phyloP scores from a whole-genome alignment of 2,329 filamentous ascomycete species.

The Huntiella decipiens region DNA sequence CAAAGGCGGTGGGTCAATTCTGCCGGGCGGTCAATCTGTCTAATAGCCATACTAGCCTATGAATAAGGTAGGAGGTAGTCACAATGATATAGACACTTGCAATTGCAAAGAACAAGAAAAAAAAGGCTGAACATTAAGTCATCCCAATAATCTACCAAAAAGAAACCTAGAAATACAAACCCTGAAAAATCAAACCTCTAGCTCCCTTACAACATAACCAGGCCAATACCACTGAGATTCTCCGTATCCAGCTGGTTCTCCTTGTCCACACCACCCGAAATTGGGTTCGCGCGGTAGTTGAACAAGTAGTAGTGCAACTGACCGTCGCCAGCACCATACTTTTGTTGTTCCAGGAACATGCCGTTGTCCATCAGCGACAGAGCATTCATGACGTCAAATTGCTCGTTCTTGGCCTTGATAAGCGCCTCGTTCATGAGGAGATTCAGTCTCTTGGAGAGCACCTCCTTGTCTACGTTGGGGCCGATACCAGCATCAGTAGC shows the following conservation, averaged over 20 bases:
- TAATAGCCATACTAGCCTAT: too few species aligned
- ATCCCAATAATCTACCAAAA: background rate
- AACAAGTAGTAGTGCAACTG: slow-evolving; percentile 94
- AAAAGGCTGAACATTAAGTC: too few species aligned
- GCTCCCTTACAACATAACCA: slow-evolving; percentile 46
- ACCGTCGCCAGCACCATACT: slow-evolving; percentile 86
- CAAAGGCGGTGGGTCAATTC: slow-evolving; percentile 8
- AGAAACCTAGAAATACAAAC: slow-evolving; percentile 1
- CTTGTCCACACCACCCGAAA: slow-evolving; percentile 67
- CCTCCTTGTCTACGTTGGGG: slow-evolving; percentile 30
- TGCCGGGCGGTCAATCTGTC: slow-evolving; percentile 11
- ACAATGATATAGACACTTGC: background rate
- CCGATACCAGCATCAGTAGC: slow-evolving; percentile 61
- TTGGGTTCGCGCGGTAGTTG: slow-evolving; percentile 81
- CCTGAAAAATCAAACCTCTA: background rate
- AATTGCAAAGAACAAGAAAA: background rate
- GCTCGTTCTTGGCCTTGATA: slow-evolving; percentile 62
- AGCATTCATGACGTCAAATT: slow-evolving; percentile 94
- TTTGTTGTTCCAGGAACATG: slow-evolving; percentile 81
- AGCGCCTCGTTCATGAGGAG: slow-evolving; percentile 66
- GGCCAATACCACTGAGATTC: slow-evolving; percentile 67
- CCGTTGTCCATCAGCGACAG: slow-evolving; percentile 86
- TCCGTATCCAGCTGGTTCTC: slow-evolving; percentile 61
- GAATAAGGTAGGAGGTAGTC: too few species aligned
- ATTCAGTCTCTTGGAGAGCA: slow-evolving; percentile 65